Evolutionary conservation across 116 monocot species (phyloP).

Genomic region (Phalaenopsis hybrid): DNA sequence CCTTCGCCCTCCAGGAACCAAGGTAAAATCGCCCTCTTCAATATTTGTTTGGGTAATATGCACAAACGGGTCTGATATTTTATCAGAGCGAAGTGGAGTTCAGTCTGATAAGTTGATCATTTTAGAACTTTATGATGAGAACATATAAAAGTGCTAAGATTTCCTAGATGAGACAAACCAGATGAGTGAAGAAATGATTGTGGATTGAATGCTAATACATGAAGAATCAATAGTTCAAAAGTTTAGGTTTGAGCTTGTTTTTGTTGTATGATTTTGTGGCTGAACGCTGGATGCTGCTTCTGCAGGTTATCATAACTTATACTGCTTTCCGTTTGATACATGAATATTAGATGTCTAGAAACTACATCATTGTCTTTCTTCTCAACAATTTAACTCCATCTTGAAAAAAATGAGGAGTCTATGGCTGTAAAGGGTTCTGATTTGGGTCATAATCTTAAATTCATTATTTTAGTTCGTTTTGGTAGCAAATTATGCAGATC

Average conservation of each 20-base stretch:
- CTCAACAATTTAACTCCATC: neutral
- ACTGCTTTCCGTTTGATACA: no score
- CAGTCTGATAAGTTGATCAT: neutral
- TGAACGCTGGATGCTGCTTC: neutral
- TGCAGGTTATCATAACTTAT: neutral
- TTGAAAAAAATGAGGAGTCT: neutral
- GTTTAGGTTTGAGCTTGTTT: neutral
- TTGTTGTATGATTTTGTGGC: neutral
- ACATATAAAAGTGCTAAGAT: neutral
- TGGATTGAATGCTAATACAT: no score
- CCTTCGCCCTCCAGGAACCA: neutral
- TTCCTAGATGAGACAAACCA: no score
- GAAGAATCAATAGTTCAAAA: no score
- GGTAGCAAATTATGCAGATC: no score
- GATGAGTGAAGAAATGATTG: no score
- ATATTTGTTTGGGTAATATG: neutral
- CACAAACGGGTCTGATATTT: neutral
- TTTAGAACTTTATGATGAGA: neutral
- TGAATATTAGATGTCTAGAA: no score
- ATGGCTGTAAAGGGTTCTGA: neutral
- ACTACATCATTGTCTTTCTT: no score
- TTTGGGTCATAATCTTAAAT: neutral
- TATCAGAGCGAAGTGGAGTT: neutral
- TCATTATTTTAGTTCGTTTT: neutral
- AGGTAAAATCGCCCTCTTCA: neutral